Base-by-base conservation (phyloP, 495 filamentous ascomycete species). In the Talaromyces liani region DNA sequence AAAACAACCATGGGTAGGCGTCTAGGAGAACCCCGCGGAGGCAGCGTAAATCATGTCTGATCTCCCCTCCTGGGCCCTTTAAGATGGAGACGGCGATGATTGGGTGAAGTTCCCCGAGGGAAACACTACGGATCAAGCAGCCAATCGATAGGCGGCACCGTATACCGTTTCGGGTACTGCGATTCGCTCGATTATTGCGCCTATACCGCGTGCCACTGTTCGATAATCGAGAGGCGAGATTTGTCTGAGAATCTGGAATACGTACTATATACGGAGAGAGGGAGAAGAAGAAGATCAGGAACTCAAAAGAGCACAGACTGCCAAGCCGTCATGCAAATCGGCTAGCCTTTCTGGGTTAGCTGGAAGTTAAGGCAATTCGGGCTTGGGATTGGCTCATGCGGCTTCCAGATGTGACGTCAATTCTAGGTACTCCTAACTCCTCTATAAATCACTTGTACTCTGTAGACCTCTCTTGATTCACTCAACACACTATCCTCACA, bases 351-450 rank as follows among this genome's bases (percentile, higher is more conserved):
- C 29, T 16, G n/a, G 41, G 41, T 16, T 45, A 20, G 45, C 3
- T 3, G 4, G 39, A 41, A 20, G n/a, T 29, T 22, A 27, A 55
- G 51, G 53, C 22, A 56, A 29, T 27, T 14, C 6, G 6, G 9
- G 27, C 10, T 8, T 56, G 1, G 29, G 53, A 56, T 56, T 56
- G 53, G 53, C 24, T 56, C 22, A 2, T 5, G 3, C 53, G 12
- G 53, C 27, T 56, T 56, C 22, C 27, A 56, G 53, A 29, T 56
- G 53, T 56, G 53, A 56, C 53, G 53, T 56, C 53, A 56, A 56
- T 16, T 56, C 7, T 18, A 56, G 53, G 22, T 56, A 29, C 20
- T 54, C 27, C 4, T 27, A 27, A 27, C 27, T 31, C 20, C 2
- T 22, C 18, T 54, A 4, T 6, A 36, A 10, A 3, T 36, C 33